Conservation (phyloP, 2,329 filamentous ascomycete species). For the Annulohypoxylon truncatum region DNA sequence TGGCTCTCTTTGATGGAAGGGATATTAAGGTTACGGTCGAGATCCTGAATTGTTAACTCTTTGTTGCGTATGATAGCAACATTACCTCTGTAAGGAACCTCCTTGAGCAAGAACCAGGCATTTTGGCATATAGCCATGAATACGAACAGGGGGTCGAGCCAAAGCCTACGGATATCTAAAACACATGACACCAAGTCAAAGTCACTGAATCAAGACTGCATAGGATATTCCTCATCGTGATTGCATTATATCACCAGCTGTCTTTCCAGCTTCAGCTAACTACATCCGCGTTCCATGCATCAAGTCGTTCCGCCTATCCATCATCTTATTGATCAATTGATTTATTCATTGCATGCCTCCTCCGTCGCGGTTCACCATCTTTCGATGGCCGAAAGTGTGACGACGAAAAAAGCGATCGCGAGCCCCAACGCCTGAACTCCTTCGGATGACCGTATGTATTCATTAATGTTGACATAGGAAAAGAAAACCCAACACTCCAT, state of each 20-base stretch:
- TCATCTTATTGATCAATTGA: conserved; percentile 11
- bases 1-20: not conserved
- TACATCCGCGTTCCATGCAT: conserved; percentile 35
- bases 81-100: not conserved
- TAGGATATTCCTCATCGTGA: conserved; percentile 28
- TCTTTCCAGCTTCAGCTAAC: not conserved
- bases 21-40: not conserved
- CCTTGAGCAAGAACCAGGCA: not conserved
- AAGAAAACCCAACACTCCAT: conserved; percentile 16
- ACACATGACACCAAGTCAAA: not conserved
- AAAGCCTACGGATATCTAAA: not conserved
- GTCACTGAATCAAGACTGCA: not conserved
- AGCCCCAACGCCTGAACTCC: conserved; percentile 31
- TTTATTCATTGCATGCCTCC: conserved; percentile 8
- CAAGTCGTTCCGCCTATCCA: conserved; percentile 30
- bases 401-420: not conserved
- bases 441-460: conserved; percentile 22
- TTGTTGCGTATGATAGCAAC: not conserved
- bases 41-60: not conserved
- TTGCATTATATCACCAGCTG: conserved; percentile 33
- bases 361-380: conserved; percentile 8
- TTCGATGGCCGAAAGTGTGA: not conserved
- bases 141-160: not conserved
- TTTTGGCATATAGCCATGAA: not conserved
- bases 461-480: conserved; percentile 7